phyloP scores from a whole-genome alignment of 352 stramenopile species.

The Phytophthora chlamydospora region DNA sequence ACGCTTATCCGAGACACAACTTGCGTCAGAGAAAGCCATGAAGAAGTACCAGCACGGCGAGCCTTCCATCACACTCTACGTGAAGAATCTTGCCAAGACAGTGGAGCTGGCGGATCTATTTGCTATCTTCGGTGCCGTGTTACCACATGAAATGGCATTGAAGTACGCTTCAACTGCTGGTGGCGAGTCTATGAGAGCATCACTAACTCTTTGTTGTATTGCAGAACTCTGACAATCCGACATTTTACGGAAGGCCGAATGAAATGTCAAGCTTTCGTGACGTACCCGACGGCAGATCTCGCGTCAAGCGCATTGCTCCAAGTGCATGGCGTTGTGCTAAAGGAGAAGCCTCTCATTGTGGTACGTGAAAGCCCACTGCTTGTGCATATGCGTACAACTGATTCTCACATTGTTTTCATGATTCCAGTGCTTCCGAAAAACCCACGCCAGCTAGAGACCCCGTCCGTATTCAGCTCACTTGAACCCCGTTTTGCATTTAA shows the following conservation, averaged over 20 bases:
- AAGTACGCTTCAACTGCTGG: slow-evolving; percentile 32
- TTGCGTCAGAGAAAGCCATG: slow-evolving; percentile 63
- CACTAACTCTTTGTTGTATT: slow-evolving; percentile 4
- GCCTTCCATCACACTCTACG: slow-evolving; percentile 65
- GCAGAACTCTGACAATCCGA: slow-evolving; percentile 57
- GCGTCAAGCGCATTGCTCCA: slow-evolving; percentile 56
- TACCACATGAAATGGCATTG: slow-evolving; percentile 28
- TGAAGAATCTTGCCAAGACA: slow-evolving; percentile 81
- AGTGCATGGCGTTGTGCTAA: slow-evolving; percentile 74
- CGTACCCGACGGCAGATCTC: slow-evolving; percentile 56
- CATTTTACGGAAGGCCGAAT: slow-evolving; percentile 84
- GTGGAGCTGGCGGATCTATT: slow-evolving; percentile 51
- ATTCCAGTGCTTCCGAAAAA: slow-evolving; percentile 44
- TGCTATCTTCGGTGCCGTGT: slow-evolving; percentile 54
- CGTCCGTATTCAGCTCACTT: neutral
- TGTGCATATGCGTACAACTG: slow-evolving; percentile 14
- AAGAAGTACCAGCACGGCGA: slow-evolving; percentile 68
- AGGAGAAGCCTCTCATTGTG: slow-evolving; percentile 83
- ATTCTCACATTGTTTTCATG: slow-evolving; percentile 35
- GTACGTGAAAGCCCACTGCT: slow-evolving; percentile 45
- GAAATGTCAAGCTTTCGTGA: slow-evolving; percentile 88
- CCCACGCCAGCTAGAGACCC: slow-evolving; percentile 18
- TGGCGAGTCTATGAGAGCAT: neutral
- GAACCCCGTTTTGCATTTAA: slow-evolving; percentile 24
- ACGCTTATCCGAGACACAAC: slow-evolving; percentile 23